phyloP scores from a whole-genome alignment of 2,329 filamentous ascomycete genomes.

The Sporothrix mexicana region DNA sequence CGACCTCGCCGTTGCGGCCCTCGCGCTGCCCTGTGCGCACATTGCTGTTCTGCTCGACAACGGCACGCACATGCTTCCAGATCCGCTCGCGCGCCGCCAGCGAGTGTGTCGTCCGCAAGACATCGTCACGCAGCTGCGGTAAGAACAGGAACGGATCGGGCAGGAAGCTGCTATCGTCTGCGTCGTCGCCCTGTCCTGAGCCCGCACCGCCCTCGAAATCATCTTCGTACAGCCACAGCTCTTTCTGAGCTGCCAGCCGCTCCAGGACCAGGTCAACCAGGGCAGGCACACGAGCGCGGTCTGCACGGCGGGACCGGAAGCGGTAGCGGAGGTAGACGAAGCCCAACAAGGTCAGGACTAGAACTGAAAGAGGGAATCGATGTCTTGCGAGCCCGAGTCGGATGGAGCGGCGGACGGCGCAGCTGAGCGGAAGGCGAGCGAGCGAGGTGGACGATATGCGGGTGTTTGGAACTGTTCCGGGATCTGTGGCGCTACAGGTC shows the following conservation, averaged over 20 bases:
- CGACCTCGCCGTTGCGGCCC: constrained; percentile 68
- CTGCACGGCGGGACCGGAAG: constrained; percentile 67
- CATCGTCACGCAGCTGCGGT: constrained; percentile 88
- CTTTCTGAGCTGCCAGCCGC: constrained; percentile 80
- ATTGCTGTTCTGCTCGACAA: constrained; percentile 94
- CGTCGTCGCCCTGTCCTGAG: neutral
- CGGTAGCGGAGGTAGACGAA: constrained; percentile 68
- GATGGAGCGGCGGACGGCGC: constrained; percentile 78
- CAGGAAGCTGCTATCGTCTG: constrained; percentile 63
- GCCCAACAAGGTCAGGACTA: constrained; percentile 58
- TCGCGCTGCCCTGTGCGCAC: constrained; percentile 77
- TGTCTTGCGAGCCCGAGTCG: constrained; percentile 81
- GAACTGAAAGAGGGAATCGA: constrained; percentile 80
- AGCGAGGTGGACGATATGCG: constrained; percentile 84
- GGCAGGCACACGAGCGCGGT: constrained; percentile 75
- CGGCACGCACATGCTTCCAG: constrained; percentile 80
- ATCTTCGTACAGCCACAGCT: constrained; percentile 67
- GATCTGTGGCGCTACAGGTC: constrained; percentile 73
- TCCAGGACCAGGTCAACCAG: constrained; percentile 86
- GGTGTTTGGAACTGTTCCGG: constrained; percentile 65
- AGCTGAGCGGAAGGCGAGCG: constrained; percentile 86
- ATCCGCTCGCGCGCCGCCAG: constrained; percentile 76
- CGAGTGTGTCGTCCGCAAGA: constrained; percentile 81
- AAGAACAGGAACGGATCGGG: constrained; percentile 80
- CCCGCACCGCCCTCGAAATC: constrained; percentile 21